Percentiles rank a stretch among this genome's conserved stretches.
Evolutionary conservation across 768 basidiomycete species (phyloP).

Genomic region (Daedaleopsis sinensis): DNA sequence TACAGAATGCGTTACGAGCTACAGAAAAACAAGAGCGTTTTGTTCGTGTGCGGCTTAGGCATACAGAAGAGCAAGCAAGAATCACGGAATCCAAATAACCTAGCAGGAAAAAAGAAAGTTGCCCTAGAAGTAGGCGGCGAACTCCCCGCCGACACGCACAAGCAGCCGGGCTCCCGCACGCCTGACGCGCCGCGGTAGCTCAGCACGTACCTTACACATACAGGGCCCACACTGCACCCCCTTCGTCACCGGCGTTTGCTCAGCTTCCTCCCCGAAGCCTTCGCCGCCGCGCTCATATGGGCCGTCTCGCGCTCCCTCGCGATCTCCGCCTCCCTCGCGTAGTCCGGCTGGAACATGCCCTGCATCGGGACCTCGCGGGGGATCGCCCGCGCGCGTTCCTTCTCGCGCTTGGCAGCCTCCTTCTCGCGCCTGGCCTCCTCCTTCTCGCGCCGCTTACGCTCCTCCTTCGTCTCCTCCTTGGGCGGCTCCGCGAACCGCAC

Average conservation of each 20-base stretch:
- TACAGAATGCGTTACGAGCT: neutral
- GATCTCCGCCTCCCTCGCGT: conserved; percentile 21
- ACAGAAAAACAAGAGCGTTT: neutral
- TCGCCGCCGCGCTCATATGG: conserved; percentile 12
- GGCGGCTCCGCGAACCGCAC: conserved; percentile 18
- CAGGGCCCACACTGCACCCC: neutral
- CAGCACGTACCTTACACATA: neutral
- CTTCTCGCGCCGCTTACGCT: conserved; percentile 15
- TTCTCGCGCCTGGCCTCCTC: conserved; percentile 14
- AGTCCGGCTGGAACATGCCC: conserved; percentile 12
- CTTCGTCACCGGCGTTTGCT: conserved; percentile 28
- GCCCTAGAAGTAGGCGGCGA: neutral
- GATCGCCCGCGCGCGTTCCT: conserved; percentile 10
- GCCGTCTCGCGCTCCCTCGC: conserved; percentile 16
- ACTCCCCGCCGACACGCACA: neutral
- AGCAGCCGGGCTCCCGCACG: neutral
- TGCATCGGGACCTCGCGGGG: neutral
- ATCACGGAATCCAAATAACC: neutral
- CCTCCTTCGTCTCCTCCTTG: conserved; percentile 20
- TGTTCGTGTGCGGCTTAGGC: neutral
- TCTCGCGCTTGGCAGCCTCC: conserved; percentile 17
- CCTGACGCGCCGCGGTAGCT: neutral
- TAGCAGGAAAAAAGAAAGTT: neutral
- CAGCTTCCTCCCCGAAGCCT: conserved; percentile 23
- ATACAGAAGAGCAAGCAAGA: neutral